Evolutionary conservation across 768 basidiomycete species (phyloP).

Genomic region (Amanita pseudoporphyria): DNA sequence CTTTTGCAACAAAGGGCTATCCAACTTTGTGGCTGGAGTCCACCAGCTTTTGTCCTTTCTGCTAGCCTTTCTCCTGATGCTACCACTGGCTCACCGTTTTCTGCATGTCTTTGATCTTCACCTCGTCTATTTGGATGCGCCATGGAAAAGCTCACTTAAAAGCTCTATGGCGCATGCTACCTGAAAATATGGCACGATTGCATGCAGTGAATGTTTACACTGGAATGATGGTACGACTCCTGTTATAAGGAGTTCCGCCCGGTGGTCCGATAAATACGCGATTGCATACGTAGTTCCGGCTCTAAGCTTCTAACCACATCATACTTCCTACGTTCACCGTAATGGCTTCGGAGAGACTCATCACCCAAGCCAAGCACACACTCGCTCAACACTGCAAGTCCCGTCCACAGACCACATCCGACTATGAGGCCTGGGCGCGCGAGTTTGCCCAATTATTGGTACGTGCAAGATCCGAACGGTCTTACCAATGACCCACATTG

Average conservation of each 20-base stretch:
- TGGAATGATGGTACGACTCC: no score
- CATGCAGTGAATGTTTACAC: no score
- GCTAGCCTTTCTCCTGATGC: no score
- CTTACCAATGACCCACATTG: neutral
- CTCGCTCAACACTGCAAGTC: neutral
- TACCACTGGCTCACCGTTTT: no score
- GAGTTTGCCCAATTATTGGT: neutral
- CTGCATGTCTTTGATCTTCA: no score
- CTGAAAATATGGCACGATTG: no score
- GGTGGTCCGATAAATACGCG: neutral
- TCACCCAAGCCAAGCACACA: neutral
- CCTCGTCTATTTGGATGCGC: no score
- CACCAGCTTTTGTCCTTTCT: no score
- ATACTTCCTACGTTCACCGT: neutral
- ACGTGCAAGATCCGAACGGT: neutral
- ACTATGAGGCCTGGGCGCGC: neutral
- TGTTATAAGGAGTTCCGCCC: neutral
- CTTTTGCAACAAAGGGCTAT: no score
- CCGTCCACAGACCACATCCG: neutral
- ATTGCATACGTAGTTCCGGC: neutral
- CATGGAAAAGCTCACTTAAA: no score
- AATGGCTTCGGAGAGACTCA: slow-evolving; percentile 2
- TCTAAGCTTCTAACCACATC: neutral
- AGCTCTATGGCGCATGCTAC: no score
- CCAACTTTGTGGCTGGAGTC: no score